Conservation (phyloP, 2,329 filamentous ascomycete genomes). For the Helotiales sp. region DNA sequence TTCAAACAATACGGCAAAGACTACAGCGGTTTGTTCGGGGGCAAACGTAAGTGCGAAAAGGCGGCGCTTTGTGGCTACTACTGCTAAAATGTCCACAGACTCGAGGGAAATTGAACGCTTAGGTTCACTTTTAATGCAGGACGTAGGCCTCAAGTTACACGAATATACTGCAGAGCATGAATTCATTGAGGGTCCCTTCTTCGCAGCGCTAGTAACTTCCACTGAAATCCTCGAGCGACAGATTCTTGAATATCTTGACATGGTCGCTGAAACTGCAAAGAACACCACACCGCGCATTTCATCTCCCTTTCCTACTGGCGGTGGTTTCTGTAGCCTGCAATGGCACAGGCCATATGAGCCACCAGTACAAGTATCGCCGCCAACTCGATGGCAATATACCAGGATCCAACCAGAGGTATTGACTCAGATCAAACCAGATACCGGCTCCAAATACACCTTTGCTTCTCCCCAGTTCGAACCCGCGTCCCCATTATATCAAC, state of each 20-base stretch:
- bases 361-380: neutral
- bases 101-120: conserved; percentile 7
- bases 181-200: conserved; percentile 8
- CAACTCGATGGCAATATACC: neutral
- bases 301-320: neutral
- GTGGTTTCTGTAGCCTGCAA: neutral
- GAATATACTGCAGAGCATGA: conserved; percentile 25
- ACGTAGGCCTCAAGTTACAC: conserved; percentile 25
- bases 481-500: neutral
- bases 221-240: neutral
- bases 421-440: neutral
- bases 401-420: neutral
- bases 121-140: conserved; percentile 17
- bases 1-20: conserved; percentile 9
- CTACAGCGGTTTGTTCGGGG: conserved; percentile 2
- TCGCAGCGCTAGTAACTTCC: neutral
- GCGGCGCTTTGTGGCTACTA: neutral
- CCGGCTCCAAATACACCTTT: neutral
- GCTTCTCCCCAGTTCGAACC: neutral
- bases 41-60: conserved; percentile 6
- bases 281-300: neutral
- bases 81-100: conserved; percentile 12
- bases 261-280: neutral
- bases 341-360: neutral
- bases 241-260: conserved; percentile 2